Conservation (phyloP, 352 stramenopile genomes). For the Globisporangium irregulare region DNA sequence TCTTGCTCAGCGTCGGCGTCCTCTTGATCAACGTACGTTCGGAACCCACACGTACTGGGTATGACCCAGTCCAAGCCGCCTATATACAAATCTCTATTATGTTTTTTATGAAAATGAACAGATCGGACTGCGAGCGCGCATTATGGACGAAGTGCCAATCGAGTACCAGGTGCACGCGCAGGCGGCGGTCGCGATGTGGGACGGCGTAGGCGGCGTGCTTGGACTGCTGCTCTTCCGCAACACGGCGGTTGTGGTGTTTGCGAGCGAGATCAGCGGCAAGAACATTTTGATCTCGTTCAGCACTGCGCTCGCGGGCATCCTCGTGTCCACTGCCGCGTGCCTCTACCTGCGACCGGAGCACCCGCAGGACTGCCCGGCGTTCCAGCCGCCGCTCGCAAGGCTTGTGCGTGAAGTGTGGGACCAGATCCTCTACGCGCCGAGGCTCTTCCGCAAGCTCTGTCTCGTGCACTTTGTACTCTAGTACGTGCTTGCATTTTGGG, state of each 20-base stretch:
- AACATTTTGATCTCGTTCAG: conserved; percentile 70
- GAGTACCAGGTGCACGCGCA: conserved; percentile 81
- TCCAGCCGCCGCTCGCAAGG: conserved; percentile 49
- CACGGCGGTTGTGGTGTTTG: conserved; percentile 67
- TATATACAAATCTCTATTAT: neutral
- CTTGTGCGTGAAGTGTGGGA: conserved; percentile 57
- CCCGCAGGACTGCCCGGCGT: conserved; percentile 49
- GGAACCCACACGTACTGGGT: neutral
- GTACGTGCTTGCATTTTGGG: conserved; percentile 19
- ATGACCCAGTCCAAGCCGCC: neutral
- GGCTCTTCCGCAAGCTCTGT: conserved; percentile 64
- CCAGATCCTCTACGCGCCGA: conserved; percentile 60
- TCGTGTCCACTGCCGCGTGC: conserved; percentile 45
- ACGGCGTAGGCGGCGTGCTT: conserved; percentile 53
- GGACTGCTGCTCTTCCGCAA: conserved; percentile 65
- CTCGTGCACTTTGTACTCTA: conserved; percentile 71
- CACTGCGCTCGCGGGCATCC: conserved; percentile 42
- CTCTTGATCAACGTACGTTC: conserved; percentile 52
- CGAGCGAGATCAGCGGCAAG: conserved; percentile 57
- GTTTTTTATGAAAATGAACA: conserved; percentile 14
- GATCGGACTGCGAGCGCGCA: conserved; percentile 61
- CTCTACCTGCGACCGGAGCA: conserved; percentile 61
- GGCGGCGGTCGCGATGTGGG: conserved; percentile 63
- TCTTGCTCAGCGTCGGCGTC: conserved; percentile 60
- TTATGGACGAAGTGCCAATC: conserved; percentile 76